Conservation (phyloP, 1,139 yeast genomes). For the Yamadazyma membranifaciens region DNA sequence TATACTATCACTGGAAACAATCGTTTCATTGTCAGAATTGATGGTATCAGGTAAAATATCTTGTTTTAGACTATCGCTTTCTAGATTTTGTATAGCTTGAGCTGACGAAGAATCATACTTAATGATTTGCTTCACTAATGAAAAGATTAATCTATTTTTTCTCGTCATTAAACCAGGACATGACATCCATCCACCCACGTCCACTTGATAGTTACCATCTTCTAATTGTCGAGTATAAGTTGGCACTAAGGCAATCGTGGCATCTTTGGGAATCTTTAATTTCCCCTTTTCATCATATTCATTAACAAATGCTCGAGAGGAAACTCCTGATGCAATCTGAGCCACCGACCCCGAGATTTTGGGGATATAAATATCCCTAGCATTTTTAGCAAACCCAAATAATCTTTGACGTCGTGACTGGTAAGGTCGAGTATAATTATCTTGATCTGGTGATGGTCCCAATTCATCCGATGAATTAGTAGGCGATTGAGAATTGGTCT, state of each 20-base stretch:
- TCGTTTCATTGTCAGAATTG: conserved; percentile 13
- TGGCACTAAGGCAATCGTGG: conserved; percentile 52
- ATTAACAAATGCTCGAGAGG: conserved; percentile 33
- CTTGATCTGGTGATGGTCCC: neutral
- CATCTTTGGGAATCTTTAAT: conserved; percentile 35
- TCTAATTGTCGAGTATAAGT: conserved; percentile 52
- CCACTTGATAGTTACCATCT: conserved; percentile 45
- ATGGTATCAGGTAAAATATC: conserved; percentile 22
- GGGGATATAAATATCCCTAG: conserved; percentile 60
- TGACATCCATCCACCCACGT: conserved; percentile 71
- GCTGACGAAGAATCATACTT: conserved; percentile 31
- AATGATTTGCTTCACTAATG: conserved; percentile 70
- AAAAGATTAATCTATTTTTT: conserved; percentile 64
- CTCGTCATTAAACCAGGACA: conserved; percentile 71
- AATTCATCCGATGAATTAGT: conserved; percentile 1
- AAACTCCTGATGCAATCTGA: conserved; percentile 49
- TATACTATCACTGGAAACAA: conserved; percentile 12
- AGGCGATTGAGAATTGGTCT: neutral
- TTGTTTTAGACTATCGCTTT: conserved; percentile 28
- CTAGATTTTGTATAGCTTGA: conserved; percentile 30
- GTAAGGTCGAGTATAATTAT: no score
- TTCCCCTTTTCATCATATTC: conserved; percentile 30
- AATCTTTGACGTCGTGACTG: conserved; percentile 34
- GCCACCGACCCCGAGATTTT: conserved; percentile 46
- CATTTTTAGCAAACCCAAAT: conserved; percentile 50